These are phyloP conservation scores for Penicillium taxi DNA, from an alignment of 495 filamentous ascomycete genomes.

Conservation along the genomic window DNA sequence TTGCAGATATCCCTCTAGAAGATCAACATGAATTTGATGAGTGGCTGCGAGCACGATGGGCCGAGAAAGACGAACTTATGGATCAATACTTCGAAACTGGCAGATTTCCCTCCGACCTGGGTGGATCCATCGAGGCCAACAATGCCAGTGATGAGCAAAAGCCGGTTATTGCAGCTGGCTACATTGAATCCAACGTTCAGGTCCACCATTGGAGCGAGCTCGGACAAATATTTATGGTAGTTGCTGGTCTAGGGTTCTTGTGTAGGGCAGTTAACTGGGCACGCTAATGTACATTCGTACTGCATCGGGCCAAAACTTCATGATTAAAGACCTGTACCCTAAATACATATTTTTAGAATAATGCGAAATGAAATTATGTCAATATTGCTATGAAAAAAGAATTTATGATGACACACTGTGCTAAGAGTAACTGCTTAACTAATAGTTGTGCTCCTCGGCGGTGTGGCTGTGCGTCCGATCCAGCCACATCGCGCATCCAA, in stretches of 20 bases:
- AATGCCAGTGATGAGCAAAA: constrained; percentile 26
- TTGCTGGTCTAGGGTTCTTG: constrained; percentile 25
- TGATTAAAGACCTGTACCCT: constrained; percentile 2
- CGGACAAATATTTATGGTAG: constrained; percentile 47
- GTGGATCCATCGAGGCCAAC: constrained; percentile 33
- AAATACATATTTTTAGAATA: too few relatives aligned
- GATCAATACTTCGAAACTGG: constrained; percentile 51
- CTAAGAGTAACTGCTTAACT: too few relatives aligned
- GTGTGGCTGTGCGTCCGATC: constrained; percentile 18
- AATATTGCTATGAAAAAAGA: too few relatives aligned
- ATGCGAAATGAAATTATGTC: too few relatives aligned
- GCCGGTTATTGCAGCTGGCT: constrained; percentile 36
- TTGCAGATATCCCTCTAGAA: constrained; percentile 52
- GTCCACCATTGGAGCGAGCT: constrained; percentile 47
- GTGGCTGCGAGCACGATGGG: constrained; percentile 54
- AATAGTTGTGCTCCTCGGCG: too few relatives aligned
- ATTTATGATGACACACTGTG: too few relatives aligned
- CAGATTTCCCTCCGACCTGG: constrained; percentile 52
- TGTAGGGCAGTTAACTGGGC: constrained; percentile 17
- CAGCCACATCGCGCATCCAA: constrained; percentile 18
- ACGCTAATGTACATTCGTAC: too few relatives aligned
- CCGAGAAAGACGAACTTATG: constrained; percentile 55
- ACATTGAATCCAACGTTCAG: constrained; percentile 52
- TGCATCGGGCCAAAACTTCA: too few relatives aligned
- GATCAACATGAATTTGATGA: constrained; percentile 48